phyloP scores from a whole-genome alignment of 116 monocot genomes.

The Posidonia oceanica region DNA sequence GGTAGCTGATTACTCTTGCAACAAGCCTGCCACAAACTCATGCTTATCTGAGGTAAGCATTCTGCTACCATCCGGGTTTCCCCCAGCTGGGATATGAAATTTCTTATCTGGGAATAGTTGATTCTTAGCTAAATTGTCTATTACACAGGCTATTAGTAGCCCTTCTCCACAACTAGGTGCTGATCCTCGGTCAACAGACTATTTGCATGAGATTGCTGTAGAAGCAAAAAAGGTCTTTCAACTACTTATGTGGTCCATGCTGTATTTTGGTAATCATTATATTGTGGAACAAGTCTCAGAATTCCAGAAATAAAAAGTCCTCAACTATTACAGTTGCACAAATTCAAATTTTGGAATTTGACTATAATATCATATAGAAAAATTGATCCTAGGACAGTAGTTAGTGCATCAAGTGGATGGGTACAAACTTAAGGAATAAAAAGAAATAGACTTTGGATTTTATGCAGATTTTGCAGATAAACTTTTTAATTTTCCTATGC shows the following conservation, averaged over 20 bases:
- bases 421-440: no score
- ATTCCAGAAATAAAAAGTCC: no score
- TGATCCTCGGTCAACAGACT: background rate
- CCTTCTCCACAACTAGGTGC: constrained; percentile 8
- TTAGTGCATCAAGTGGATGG: no score
- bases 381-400: no score
- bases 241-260: background rate
- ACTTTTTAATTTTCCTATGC: no score
- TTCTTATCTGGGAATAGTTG: background rate
- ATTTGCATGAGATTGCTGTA: background rate
- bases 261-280: no score
- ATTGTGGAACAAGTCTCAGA: no score
- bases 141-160: constrained; percentile 8
- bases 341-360: no score
- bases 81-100: background rate
- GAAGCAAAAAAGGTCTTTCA: constrained; percentile 2
- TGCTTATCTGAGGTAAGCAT: constrained; percentile 10
- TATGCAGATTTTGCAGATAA: no score
- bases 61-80: background rate
- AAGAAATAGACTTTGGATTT: no score
- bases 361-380: no score
- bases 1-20: background rate
- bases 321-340: no score
- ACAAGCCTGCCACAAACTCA: background rate
- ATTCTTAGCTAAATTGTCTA: background rate